phyloP scores from a whole-genome alignment of 768 basidiomycete genomes.

The Leucosporidium creatinivorum region DNA sequence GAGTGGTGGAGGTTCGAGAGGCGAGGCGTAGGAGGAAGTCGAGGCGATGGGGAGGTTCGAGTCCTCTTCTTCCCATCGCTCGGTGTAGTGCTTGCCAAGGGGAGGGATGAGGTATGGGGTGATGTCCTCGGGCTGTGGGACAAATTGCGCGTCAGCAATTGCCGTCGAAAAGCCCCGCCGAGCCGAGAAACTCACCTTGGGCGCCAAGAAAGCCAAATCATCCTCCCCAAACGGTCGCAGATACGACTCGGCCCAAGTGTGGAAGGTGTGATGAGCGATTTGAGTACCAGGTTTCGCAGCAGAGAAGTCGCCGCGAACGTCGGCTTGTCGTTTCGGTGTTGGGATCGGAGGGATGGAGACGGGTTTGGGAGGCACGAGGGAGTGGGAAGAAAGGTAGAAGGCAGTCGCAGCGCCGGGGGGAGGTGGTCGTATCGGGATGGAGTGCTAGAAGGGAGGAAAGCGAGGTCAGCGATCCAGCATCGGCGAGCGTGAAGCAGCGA shows the following conservation, averaged over 20 bases:
- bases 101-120: conserved; percentile 80
- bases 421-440: conserved; percentile 19
- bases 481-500: not conserved
- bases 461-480: not conserved
- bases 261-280: conserved; percentile 58
- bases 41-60: conserved; percentile 7
- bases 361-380: conserved; percentile 31
- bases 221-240: conserved; percentile 85
- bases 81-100: conserved; percentile 77
- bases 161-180: not conserved
- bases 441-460: conserved; percentile 4
- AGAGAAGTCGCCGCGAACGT: conserved; percentile 46
- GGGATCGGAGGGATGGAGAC: conserved; percentile 37
- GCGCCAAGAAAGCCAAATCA: conserved; percentile 87
- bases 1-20: conserved; percentile 28
- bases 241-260: conserved; percentile 81
- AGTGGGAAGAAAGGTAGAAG: conserved; percentile 23
- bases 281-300: conserved; percentile 43
- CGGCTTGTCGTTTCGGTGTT: conserved; percentile 43
- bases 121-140: conserved; percentile 59
- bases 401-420: conserved; percentile 17
- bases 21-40: not conserved
- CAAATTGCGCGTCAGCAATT: not conserved
- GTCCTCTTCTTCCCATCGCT: conserved; percentile 92
- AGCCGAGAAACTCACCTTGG: conserved; percentile 49